Base-by-base conservation (phyloP, 306 rosid genomes). In the Vicia sativa region DNA sequence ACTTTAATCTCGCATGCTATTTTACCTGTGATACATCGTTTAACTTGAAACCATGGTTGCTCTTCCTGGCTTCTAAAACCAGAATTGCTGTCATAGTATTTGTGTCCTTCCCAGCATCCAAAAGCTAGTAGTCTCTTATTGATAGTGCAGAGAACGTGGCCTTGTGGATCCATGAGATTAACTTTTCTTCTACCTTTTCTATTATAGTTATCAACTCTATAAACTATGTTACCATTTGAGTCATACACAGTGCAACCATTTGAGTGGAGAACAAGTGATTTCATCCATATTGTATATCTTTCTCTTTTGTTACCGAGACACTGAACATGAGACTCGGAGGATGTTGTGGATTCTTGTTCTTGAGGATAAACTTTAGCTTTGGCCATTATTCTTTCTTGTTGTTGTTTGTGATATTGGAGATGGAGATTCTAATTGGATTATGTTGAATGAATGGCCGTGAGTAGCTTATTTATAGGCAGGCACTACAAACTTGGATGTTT, bases 231-330 rank as follows among this genome's bases (percentile, higher is more conserved):
- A 0, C 98, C 98, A 1, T 74, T 81, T 45, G 93, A 80, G 45
- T 90, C 77, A 45, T 80, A 93, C 41, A 88, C 89, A 0, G 98
- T 92, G 88, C 93, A 87, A 5, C 98, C 98, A 74, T 93, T 90
- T 5, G 91, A 71, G 42, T 90, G 91, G 57, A 71, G 79, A 9
- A 90, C 84, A 6, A 93, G 91, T 10, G 97, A 93, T 74, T 93
- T 90, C 97, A 93, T 86, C 98, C 98, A 93, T 6, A 93, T 61
- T 6, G 98, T 93, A 26, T 78, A 88, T 18, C 75, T 83, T 69
- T 85, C 95, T 74, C 86, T 84, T 62, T 72, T 52, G 11, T 52
- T 52, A 4, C 57, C 52, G 15, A 55, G 26, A n/a, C 48, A 55
- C 3, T 34, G 55, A 48, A 15, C 3, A 44, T 44, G 23, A 4